A percentile compares a stretch with the other conserved stretches of the same genome.
These are phyloP conservation scores for Leishmania aethiopica DNA, from an alignment of 208 protist species.

Conservation along the genomic window DNA sequence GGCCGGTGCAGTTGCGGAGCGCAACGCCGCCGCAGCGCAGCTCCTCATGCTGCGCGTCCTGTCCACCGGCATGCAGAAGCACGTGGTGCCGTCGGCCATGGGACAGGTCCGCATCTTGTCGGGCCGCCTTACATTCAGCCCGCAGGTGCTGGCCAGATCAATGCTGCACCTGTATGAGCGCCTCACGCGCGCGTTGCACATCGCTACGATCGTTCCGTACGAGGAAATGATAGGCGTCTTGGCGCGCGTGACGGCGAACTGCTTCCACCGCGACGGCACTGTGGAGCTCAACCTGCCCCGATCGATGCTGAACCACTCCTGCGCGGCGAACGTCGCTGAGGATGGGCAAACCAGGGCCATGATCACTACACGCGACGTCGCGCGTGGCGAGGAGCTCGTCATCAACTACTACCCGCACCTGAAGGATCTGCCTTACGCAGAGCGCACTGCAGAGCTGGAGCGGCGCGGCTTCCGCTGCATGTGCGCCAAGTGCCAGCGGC, in stretches of 20 bases:
- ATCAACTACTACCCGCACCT: slow-evolving; percentile 85
- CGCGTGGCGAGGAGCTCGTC: slow-evolving; percentile 59
- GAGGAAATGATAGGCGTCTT: slow-evolving; percentile 82
- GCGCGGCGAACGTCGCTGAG: slow-evolving; percentile 76
- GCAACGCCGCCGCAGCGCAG: slow-evolving; percentile 76
- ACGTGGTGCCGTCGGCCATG: slow-evolving; percentile 71
- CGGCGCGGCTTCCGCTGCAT: slow-evolving; percentile 57
- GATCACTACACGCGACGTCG: slow-evolving; percentile 53
- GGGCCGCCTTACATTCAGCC: slow-evolving; percentile 68
- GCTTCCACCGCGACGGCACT: slow-evolving; percentile 59
- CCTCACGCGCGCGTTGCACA: slow-evolving; percentile 54
- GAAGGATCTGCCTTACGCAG: slow-evolving; percentile 52
- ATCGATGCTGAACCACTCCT: slow-evolving; percentile 87
- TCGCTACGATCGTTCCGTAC: slow-evolving; percentile 74
- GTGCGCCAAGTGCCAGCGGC: slow-evolving; percentile 50
- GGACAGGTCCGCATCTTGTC: slow-evolving; percentile 73
- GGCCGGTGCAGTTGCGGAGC: slow-evolving; percentile 35
- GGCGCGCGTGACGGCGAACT: slow-evolving; percentile 74
- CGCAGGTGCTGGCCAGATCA: slow-evolving; percentile 41
- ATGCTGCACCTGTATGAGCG: slow-evolving; percentile 85
- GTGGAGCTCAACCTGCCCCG: slow-evolving; percentile 72
- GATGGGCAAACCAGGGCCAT: slow-evolving; percentile 48
- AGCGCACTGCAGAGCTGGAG: slow-evolving; percentile 61
- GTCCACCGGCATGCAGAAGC: slow-evolving; percentile 43
- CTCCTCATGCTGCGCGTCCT: slow-evolving; percentile 81